Base-by-base conservation (phyloP, 73 alveolate species). In the Tetrahymena elliotti region DNA sequence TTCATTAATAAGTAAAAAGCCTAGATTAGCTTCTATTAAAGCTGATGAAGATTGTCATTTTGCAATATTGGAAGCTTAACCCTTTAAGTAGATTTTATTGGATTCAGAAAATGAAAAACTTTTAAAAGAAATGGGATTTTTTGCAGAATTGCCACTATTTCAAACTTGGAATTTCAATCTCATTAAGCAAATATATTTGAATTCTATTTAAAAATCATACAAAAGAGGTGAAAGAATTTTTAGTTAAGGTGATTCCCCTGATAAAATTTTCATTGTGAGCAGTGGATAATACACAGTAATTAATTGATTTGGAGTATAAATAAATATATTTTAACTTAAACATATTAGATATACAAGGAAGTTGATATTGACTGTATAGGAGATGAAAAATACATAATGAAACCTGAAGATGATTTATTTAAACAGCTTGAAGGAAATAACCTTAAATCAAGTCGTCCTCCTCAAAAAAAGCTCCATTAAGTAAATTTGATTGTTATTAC, bases 1-100 rank as follows among this genome's bases (percentile, higher is more conserved):
- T 6, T 94, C 96, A 33, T 34, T 94, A 35, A 38, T 94, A 27
- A 88, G 84, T 92, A 94, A 94, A 88, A 39, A 94, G 40, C 95
- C 96, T n/a, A 84, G 96, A 47, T 68, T 88, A 12, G 95, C 96
- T 16, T 84, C 96, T 9, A 94, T 94, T 33, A 52, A 88, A 88
- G 93, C 95, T 11, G 93, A 35, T 20, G 93, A 92, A 52, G 96
- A 94, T 88, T 94, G 95, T 35, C 83, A 20, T 33, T 94, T 94
- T 52, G 96, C 96, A 18, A 93, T 94, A 16, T 39, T 94, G 22
- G 93, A 84, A 53, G 92, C 41, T 34, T 35, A 84, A 34, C 93
- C 68, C 34, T 94, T 94, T 94, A 84, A 94, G 53, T 39, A 41
- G 33, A 94, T 94, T 47, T 84, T 94, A 27, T 31, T 18, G 11